Base-by-base conservation (phyloP, 2,329 filamentous ascomycete genomes). In the Trichoderma brevicompactum region DNA sequence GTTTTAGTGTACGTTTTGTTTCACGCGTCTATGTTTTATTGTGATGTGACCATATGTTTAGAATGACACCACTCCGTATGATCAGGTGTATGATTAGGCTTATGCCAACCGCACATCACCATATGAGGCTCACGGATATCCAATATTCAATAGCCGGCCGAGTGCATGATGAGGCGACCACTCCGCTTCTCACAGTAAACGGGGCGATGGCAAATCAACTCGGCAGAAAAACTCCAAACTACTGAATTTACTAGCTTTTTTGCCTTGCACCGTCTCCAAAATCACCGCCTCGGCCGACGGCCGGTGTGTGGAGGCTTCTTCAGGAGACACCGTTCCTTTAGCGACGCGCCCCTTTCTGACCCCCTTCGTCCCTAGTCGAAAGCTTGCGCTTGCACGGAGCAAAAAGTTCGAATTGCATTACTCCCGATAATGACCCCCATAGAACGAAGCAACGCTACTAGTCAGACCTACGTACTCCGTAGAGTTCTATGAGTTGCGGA, bases 311-410 rank as follows among this genome's bases (percentile, higher is more conserved):
- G 23, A 55, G 55, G 55, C 28, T 43, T 43, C 41, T 46, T 63
- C 60, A 63, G 60, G 60, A 63, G 60, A 38, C 41, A 49, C 60
- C 49, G 60, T 43, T 32, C 17, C 48, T 54, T 53, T 53, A 28
- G 49, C 50, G 50, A 63, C 40, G 49, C 49, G 23, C 60, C 59
- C 60, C 49, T 63, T 54, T 63, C 49, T 36, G 15, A 19, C 49
- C 44, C 56, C 49, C 40, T 40, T 46, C 40, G 28, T 44, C 60
- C 60, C 60, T 63, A 63, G 60, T 63, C 60, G 15, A 28, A 63
- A 63, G 60, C 60, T 63, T 63, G 49, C 53, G 48, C 46, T 50
- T 53, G 19, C 41, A 50, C 23, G 23, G 23, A 28, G 23, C 23
- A 28, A n/a, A 52, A 52, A n/a, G n/a, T n/a, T 36, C 23, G 17